phyloP scores from a whole-genome alignment of 768 basidiomycete genomes.

The Lactifluus hygrophoroides region DNA sequence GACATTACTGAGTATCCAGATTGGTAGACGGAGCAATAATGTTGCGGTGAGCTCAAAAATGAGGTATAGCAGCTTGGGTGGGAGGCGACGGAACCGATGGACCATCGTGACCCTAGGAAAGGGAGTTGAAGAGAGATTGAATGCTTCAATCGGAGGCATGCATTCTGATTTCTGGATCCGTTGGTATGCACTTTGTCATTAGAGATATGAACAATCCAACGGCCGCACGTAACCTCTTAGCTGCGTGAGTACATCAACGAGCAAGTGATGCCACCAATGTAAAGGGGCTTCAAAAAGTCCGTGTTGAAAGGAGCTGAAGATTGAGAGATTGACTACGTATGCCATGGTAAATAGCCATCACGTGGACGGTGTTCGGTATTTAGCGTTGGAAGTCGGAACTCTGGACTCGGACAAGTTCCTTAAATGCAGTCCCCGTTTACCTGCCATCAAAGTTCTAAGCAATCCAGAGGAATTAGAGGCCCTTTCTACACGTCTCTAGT shows the following conservation, averaged over 20 bases:
- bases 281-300: background rate
- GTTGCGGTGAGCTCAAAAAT: conserved; percentile 3
- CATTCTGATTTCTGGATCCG: background rate
- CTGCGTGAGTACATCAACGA: background rate
- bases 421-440: background rate
- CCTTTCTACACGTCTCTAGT: too few relatives aligned
- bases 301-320: background rate
- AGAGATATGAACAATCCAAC: background rate
- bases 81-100: conserved; percentile 9
- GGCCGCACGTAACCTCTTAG: background rate
- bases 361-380: too few relatives aligned
- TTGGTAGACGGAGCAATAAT: conserved; percentile 9
- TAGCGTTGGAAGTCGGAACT: too few relatives aligned
- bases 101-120: conserved; percentile 1
- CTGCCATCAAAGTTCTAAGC: background rate
- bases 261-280: too few relatives aligned
- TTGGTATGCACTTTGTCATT: too few relatives aligned
- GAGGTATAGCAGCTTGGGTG: conserved; percentile 13
- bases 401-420: too few relatives aligned
- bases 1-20: conserved; percentile 7
- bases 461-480: background rate
- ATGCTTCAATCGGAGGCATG: background rate
- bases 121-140: background rate
- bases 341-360: too few relatives aligned
- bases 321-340: too few relatives aligned